These are phyloP conservation scores for Platanus orientalis DNA, from an alignment of 164 flowering plant species.

Conservation along the genomic window DNA sequence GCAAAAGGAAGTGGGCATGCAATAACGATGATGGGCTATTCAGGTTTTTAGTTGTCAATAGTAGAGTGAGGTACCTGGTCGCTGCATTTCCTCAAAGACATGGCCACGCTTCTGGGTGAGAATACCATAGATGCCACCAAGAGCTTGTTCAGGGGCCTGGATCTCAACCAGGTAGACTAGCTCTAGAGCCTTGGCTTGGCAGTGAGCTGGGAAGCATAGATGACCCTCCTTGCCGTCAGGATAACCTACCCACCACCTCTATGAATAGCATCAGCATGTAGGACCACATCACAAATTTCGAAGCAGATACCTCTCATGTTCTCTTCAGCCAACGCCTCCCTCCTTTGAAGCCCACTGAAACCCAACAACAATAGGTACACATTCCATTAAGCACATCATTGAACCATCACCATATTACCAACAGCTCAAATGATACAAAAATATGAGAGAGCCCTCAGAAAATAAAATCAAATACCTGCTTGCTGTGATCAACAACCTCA, in stretches of 20 bases:
- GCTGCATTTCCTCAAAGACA: slow-evolving; percentile 36
- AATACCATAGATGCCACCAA: slow-evolving; percentile 34
- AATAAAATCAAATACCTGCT: no score
- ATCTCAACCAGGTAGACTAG: slow-evolving; percentile 20
- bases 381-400: no score
- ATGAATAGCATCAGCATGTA: slow-evolving; percentile 21
- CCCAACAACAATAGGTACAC: slow-evolving; percentile 18
- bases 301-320: slow-evolving; percentile 21
- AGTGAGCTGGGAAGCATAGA: slow-evolving; percentile 16
- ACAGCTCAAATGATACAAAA: no score
- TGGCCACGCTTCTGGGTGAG: slow-evolving; percentile 19
- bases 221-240: slow-evolving; percentile 18
- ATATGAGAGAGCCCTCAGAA: no score
- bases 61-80: slow-evolving; percentile 27
- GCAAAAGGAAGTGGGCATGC: no score
- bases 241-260: slow-evolving; percentile 22
- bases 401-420: no score
- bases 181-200: slow-evolving; percentile 20
- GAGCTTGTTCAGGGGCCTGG: slow-evolving; percentile 26
- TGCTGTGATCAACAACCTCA: no score
- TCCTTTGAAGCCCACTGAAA: slow-evolving; percentile 24
- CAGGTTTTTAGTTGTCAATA: no score
- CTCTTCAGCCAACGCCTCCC: slow-evolving; percentile 21
- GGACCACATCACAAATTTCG: slow-evolving; percentile 20
- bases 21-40: no score